These are phyloP conservation scores for Erysimum pusillum DNA, from an alignment of 441 rosid genomes.

Conservation along the genomic window DNA sequence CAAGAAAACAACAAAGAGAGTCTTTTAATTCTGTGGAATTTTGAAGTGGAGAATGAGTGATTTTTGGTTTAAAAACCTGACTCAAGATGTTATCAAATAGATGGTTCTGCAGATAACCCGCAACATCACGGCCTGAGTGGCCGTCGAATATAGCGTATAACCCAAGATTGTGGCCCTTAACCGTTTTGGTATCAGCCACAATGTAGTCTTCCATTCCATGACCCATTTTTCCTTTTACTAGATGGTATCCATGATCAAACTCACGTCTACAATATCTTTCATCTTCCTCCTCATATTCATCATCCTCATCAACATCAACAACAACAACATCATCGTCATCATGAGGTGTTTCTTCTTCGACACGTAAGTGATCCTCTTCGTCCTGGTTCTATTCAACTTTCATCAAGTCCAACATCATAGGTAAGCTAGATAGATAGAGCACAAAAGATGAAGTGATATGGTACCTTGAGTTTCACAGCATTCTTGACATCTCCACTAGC, in stretches of 20 bases:
- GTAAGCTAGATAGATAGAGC: neutral
- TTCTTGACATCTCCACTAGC: slow-evolving; percentile 19
- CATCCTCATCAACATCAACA: slow-evolving; percentile 3
- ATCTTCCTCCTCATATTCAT: slow-evolving; percentile 23
- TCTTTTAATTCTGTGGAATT: neutral
- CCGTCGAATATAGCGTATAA: slow-evolving; percentile 68
- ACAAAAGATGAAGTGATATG: neutral
- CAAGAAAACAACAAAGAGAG: slow-evolving; percentile 1
- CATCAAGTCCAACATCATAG: slow-evolving; percentile 1
- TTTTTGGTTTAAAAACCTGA: slow-evolving; percentile 41
- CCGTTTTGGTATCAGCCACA: slow-evolving; percentile 54
- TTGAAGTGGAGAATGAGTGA: neutral
- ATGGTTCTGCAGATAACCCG: slow-evolving; percentile 57
- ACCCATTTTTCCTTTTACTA: slow-evolving; percentile 59
- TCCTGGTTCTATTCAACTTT: slow-evolving; percentile 11
- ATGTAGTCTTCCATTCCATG: slow-evolving; percentile 69
- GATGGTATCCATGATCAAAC: slow-evolving; percentile 55
- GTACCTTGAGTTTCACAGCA: slow-evolving; percentile 25
- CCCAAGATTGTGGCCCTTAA: slow-evolving; percentile 54
- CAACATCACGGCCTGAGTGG: slow-evolving; percentile 61
- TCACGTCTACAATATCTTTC: slow-evolving; percentile 8
- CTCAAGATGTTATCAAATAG: slow-evolving; percentile 58
- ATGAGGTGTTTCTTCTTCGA: slow-evolving; percentile 32
- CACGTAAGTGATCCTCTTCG: slow-evolving; percentile 4
- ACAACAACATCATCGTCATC: neutral